phyloP scores from a whole-genome alignment of 768 basidiomycete species.

The Rhodosporidiobolus odoratus region DNA sequence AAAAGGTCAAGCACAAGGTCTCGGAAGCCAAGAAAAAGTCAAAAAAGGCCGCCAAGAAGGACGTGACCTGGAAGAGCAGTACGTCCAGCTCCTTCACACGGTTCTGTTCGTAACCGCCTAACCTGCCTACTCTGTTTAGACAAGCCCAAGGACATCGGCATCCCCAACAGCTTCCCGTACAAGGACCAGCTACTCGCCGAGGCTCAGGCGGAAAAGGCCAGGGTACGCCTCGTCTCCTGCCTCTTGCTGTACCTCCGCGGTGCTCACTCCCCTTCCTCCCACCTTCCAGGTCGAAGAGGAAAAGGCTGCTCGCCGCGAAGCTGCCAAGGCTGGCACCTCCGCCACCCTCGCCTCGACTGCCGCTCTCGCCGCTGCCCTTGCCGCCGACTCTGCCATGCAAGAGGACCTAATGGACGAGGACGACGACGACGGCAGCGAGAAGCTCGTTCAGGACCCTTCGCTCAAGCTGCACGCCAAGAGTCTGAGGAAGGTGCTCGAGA shows the following conservation, averaged over 20 bases:
- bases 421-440: slow-evolving; percentile 27
- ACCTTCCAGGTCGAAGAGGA: slow-evolving; percentile 5
- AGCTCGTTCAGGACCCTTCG: slow-evolving; percentile 25
- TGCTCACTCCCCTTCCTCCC: background rate
- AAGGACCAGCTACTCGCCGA: slow-evolving; percentile 52
- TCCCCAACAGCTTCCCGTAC: slow-evolving; percentile 50
- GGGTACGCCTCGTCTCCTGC: slow-evolving; percentile 28
- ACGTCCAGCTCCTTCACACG: background rate
- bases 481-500: slow-evolving; percentile 85
- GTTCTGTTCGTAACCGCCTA: background rate
- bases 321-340: slow-evolving; percentile 28
- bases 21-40: slow-evolving; percentile 48
- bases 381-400: slow-evolving; percentile 28
- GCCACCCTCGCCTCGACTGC: slow-evolving; percentile 42
- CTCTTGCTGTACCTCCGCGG: background rate
- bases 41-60: slow-evolving; percentile 48
- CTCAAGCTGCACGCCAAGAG: slow-evolving; percentile 43
- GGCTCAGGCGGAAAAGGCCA: slow-evolving; percentile 46
- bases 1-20: slow-evolving; percentile 42
- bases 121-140: slow-evolving; percentile 38
- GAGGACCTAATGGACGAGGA: slow-evolving; percentile 24
- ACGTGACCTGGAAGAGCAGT: slow-evolving; percentile 52
- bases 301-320: slow-evolving; percentile 33
- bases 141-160: slow-evolving; percentile 50
- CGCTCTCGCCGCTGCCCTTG: slow-evolving; percentile 39